A percentile compares a stretch with the other conserved stretches of the same genome.
These are phyloP conservation scores for Penicillium crystallinum DNA, from an alignment of 495 filamentous ascomycete genomes.

Conservation along the genomic window DNA sequence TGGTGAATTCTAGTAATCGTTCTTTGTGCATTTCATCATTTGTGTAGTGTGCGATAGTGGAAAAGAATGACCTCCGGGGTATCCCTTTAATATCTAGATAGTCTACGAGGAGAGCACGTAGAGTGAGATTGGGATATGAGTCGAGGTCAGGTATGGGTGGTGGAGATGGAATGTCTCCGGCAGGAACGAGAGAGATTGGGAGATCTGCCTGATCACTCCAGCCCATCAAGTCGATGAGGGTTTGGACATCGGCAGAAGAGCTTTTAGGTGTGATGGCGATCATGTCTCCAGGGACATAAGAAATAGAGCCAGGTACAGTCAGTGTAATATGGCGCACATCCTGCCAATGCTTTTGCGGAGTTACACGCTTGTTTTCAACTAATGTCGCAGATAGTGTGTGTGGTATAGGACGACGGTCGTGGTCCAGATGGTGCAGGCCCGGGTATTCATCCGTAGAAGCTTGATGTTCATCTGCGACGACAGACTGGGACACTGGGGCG, in stretches of 20 bases:
- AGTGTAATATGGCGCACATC: conserved; percentile 80
- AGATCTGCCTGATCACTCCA: conserved; percentile 70
- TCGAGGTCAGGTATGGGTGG: conserved; percentile 41
- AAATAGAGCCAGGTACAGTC: conserved; percentile 36
- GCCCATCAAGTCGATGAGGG: conserved; percentile 66
- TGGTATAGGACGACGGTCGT: conserved; percentile 49
- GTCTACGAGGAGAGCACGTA: conserved; percentile 71
- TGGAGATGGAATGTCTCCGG: conserved; percentile 22
- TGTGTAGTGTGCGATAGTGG: conserved; percentile 66
- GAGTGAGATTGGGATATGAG: conserved; percentile 49
- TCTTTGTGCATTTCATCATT: conserved; percentile 67
- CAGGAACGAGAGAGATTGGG: conserved; percentile 45
- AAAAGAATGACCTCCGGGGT: conserved; percentile 81
- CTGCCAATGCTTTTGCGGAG: conserved; percentile 77
- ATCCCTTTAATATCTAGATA: conserved; percentile 86
- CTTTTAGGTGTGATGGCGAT: conserved; percentile 83
- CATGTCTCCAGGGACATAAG: conserved; percentile 66
- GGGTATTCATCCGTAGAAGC: conserved; percentile 15
- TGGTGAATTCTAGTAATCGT: conserved; percentile 74
- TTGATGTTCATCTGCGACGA: neutral
- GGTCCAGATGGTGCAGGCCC: conserved; percentile 37
- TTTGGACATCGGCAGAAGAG: conserved; percentile 67
- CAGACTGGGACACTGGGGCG: neutral
- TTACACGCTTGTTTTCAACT: conserved; percentile 63
- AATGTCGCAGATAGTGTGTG: conserved; percentile 38